Conservation (phyloP, 1,284 basidiomycete genomes). For the Phellinidium pouzarii region DNA sequence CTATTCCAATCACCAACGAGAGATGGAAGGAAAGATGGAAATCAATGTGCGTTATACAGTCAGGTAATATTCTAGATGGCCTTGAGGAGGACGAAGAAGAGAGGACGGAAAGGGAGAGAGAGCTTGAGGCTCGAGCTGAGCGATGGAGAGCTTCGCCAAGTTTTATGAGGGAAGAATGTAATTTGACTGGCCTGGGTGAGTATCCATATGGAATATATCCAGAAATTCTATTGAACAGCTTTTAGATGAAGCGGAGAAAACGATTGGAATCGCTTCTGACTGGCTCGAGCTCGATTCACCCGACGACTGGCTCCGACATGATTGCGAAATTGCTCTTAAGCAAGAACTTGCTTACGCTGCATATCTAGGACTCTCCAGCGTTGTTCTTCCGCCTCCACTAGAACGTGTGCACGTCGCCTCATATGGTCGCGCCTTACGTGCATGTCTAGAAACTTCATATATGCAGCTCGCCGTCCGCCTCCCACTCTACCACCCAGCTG, state of each 20-base stretch:
- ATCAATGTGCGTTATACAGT: slow-evolving; percentile 72
- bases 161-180: slow-evolving; percentile 83
- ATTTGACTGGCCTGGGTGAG: slow-evolving; percentile 77
- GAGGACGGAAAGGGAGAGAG: slow-evolving; percentile 40
- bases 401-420: slow-evolving; percentile 82
- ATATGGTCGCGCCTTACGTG: slow-evolving; percentile 86
- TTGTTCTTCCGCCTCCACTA: slow-evolving; percentile 86
- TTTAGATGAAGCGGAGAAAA: slow-evolving; percentile 79
- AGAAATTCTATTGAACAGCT: slow-evolving; percentile 2
- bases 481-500: slow-evolving; percentile 74
- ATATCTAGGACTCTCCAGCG: slow-evolving; percentile 81
- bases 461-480: slow-evolving; percentile 77
- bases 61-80: slow-evolving; percentile 35
- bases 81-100: slow-evolving; percentile 39
- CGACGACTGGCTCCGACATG: slow-evolving; percentile 93
- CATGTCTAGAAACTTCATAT: slow-evolving; percentile 66
- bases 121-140: slow-evolving; percentile 73
- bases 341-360: slow-evolving; percentile 93
- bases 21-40: slow-evolving; percentile 88
- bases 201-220: slow-evolving; percentile 21
- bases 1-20: slow-evolving; percentile 81
- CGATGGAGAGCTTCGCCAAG: slow-evolving; percentile 80
- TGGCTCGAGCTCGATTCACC: slow-evolving; percentile 94
- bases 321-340: slow-evolving; percentile 90
- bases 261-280: slow-evolving; percentile 77